Evolutionary conservation across 805 yeast genomes (phyloP).

Genomic region (Barnettozyma siamensis): DNA sequence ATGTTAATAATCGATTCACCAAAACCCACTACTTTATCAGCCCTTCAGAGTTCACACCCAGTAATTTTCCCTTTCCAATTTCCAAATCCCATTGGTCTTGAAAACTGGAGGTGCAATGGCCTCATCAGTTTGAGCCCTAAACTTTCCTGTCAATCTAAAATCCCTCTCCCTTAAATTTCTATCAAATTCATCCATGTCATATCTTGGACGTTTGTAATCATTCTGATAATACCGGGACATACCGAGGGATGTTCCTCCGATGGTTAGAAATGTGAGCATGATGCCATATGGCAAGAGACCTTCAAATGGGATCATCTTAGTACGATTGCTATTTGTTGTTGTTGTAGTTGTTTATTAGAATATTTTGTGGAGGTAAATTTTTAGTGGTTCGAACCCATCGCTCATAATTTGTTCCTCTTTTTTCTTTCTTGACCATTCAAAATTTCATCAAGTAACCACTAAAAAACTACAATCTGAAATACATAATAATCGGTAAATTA

Average conservation of each 20-base stretch:
- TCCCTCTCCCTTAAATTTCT: conserved; percentile 59
- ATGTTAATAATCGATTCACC: too few species aligned
- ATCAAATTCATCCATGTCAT: conserved; percentile 50
- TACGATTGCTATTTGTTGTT: too few species aligned
- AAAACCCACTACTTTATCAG: too few species aligned
- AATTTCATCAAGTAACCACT: too few species aligned
- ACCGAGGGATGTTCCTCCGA: conserved; percentile 49
- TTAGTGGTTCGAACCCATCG: too few species aligned
- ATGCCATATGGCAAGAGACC: conserved; percentile 58
- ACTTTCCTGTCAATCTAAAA: conserved; percentile 66
- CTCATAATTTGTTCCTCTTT: too few species aligned
- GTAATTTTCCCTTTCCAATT: conserved; percentile 25
- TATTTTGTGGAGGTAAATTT: too few species aligned
- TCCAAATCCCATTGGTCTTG: conserved; percentile 56
- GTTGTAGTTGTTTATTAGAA: too few species aligned
- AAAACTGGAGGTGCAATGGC: conserved; percentile 73
- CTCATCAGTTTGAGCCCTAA: conserved; percentile 60
- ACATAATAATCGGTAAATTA: conserved; percentile 9
- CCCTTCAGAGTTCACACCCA: conserved; percentile 14
- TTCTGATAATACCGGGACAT: conserved; percentile 38
- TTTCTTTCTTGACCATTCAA: too few species aligned
- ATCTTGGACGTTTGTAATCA: conserved; percentile 49
- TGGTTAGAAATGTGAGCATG: conserved; percentile 46
- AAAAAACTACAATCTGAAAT: conserved; percentile 2
- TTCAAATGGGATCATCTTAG: conserved; percentile 65